Base-by-base conservation (phyloP, 2,329 filamentous ascomycete genomes). In the Aspergillus puulaauensis region DNA sequence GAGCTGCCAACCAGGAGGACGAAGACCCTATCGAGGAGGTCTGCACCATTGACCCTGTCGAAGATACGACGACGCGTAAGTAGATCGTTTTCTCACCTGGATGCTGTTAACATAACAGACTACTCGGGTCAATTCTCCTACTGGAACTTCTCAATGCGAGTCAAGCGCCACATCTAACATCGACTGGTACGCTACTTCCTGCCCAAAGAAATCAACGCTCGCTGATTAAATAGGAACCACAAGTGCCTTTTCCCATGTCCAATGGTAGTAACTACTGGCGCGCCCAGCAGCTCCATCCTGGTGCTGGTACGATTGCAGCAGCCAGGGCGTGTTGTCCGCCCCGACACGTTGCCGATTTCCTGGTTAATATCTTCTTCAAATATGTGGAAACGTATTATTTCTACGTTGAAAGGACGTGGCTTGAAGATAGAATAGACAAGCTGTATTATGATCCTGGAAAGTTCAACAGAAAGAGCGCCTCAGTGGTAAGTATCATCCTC, bases 111-210 rank as follows among this genome's bases (percentile, higher is more conserved):
- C 21, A 21, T 33, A 27, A 46, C 40, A 82, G 79, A 82, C 54
- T 82, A 80, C 58, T 82, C 80, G 0, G 80, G 80, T 8, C 80
- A 82, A 60, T 81, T 82, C 62, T 82, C 80, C 1, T 79, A 82
- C 56, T 82, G 79, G 78, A 81, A 82, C 60, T 82, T 82, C 62
- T 81, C 79, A 41, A 80, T 80, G 78, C 70, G 77, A 41, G 75
- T 81, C 60, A 80, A 80, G 61, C 74, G 78, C n/a, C 79, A 77
- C 66, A 77, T 82, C n/a, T 76, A 81, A 54, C 57, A 71, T 70
- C 58, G 70, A 64, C 58, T 71, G 39, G 49, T 52, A 39, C 17
- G 8, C 23, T 6, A 4, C 21, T 17, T 43, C 8, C 39, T 43
- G 7, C 21, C 1, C 6, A 8, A 27, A 19, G 8, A 8, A 15